Base-by-base conservation (phyloP, 129 eudicot genomes). In the Kitagawia praeruptora region DNA sequence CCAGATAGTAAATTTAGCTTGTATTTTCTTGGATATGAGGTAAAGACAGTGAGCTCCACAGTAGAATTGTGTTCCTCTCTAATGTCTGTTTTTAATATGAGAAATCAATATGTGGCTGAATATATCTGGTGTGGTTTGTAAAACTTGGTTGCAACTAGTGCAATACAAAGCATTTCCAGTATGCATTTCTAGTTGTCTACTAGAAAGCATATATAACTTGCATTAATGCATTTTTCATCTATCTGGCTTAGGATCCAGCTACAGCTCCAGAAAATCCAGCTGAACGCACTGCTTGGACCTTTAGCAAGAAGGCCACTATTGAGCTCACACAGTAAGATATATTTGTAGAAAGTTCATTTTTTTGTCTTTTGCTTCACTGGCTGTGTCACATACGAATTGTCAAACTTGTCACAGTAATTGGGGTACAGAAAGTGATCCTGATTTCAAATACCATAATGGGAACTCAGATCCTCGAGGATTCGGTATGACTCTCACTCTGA, bases 21-120 rank as follows among this genome's bases (percentile, higher is more conserved):
- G 83, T 95, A 95, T 85, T 95, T 95, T 78, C 9, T 95, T 87
- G 99, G 99, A 72, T 95, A 92, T 77, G 99, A 92, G 97, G 99
- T 90, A 77, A 82, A 82, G 47, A 77, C n/a, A 25, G 48, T n/a
- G 40, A 28, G 49, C 61, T 75, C 66, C 66, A 44, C 14, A 12
- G 7, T 47, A 38, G 23, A 28, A 6, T 19, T 49, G 44, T 16
- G 1, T 75, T 46, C 66, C 45, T 31, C 21, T 75, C 0, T 19
- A 42, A 16, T 74, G 12, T 46, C 40, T 74, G 19, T 46, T 4
- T 74, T 46, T 46, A 21, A 4, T 18, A 28, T 3, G 10, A 76
- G 40, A 42, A 18, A 37, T 13, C 48, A 69, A 45, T 69, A 53
- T 28, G 21, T 37, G 38, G 16, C 14, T 79, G 49, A 74, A 19